Conservation (phyloP, 2,329 filamentous ascomycete species). For the Cercospora sojina region DNA sequence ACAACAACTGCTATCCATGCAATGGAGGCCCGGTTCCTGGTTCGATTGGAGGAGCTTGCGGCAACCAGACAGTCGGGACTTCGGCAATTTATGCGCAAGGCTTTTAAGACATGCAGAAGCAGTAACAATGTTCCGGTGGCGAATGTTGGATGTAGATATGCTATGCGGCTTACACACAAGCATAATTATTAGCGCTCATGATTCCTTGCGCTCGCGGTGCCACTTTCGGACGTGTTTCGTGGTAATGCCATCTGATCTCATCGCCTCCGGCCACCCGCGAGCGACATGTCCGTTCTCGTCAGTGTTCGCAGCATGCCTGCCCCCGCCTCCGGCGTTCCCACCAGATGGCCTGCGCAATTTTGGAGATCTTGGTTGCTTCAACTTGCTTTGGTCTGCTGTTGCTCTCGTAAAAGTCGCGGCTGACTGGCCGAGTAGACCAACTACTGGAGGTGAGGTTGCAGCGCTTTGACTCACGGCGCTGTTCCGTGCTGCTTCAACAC, state of each 20-base stretch:
- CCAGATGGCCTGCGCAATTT: neutral
- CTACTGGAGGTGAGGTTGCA: neutral
- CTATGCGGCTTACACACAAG: slow-evolving; percentile 1
- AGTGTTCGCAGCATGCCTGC: neutral
- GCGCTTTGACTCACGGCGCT: neutral
- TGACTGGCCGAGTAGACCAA: neutral
- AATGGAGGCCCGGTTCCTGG: slow-evolving; percentile 23
- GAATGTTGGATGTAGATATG: slow-evolving; percentile 1
- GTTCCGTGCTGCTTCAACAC: neutral
- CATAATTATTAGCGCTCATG: neutral
- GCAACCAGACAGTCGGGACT: slow-evolving; percentile 29
- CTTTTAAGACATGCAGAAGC: slow-evolving; percentile 17
- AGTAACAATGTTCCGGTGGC: neutral
- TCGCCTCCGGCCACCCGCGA: neutral
- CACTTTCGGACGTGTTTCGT: neutral
- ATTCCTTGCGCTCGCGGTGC: neutral
- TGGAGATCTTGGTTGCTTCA: too few species aligned
- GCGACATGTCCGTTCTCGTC: neutral
- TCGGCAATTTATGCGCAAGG: slow-evolving; percentile 34
- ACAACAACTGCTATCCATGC: slow-evolving; percentile 34
- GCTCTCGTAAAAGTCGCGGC: neutral
- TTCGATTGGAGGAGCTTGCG: slow-evolving; percentile 29
- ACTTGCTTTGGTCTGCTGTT: neutral
- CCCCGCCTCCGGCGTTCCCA: neutral
- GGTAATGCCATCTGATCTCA: neutral